These are phyloP conservation scores for Aspergillus saccharolyticus DNA, from an alignment of 495 filamentous ascomycete genomes.

Conservation along the genomic window DNA sequence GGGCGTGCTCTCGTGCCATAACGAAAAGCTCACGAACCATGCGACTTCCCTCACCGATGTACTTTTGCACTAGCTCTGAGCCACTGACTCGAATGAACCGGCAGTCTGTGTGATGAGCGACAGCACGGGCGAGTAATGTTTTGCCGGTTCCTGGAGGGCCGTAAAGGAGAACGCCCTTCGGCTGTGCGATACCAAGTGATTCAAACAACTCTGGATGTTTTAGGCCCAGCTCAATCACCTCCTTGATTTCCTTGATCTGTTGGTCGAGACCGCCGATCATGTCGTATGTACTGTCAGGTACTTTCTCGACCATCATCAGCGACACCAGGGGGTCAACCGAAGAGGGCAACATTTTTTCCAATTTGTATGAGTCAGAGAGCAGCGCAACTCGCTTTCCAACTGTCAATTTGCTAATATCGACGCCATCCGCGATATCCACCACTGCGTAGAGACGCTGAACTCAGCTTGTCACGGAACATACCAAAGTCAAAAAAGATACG, in stretches of 20 bases:
- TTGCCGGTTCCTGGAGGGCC: slow-evolving; percentile 97
- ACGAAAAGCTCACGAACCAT: slow-evolving; percentile 99
- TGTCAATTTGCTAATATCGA: slow-evolving; percentile 93
- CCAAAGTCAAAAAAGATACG: slow-evolving; percentile 1
- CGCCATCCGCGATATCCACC: slow-evolving; percentile 90
- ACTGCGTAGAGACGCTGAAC: slow-evolving; percentile 49
- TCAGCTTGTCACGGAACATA: slow-evolving; percentile 11
- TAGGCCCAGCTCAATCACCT: slow-evolving; percentile 97
- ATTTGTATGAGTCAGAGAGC: slow-evolving; percentile 92
- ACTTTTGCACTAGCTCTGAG: slow-evolving; percentile 96
- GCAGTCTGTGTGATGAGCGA: slow-evolving; percentile 97
- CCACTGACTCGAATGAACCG: slow-evolving; percentile 98
- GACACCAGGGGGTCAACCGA: slow-evolving; percentile 97
- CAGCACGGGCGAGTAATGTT: slow-evolving; percentile 89
- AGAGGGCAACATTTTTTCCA: slow-evolving; percentile 96
- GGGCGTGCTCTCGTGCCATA: slow-evolving; percentile 97
- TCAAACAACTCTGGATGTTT: slow-evolving; percentile 99
- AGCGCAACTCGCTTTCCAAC: slow-evolving; percentile 96
- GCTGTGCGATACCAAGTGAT: slow-evolving; percentile 95
- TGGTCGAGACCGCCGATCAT: slow-evolving; percentile 99
- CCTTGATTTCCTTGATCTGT: slow-evolving; percentile 99
- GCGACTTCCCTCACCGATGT: slow-evolving; percentile 94
- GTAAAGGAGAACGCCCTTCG: slow-evolving; percentile 95
- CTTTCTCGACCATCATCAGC: slow-evolving; percentile 99
- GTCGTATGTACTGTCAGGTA: slow-evolving; percentile 98